phyloP scores from a whole-genome alignment of 805 yeast species.

The Lachancea quebecensis region DNA sequence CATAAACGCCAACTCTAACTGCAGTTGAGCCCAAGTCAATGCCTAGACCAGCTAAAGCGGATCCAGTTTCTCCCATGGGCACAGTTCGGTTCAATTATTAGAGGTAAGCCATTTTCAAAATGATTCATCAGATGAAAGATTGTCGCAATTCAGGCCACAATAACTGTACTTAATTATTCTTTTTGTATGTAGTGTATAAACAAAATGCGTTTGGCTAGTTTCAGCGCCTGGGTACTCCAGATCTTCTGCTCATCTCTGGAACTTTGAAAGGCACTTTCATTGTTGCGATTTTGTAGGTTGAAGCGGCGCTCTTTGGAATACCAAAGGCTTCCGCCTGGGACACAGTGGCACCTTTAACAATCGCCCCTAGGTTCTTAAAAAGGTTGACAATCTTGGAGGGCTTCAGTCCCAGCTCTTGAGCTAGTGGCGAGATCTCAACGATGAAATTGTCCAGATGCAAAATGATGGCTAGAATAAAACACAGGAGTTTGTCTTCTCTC shows the following conservation, averaged over 20 bases:
- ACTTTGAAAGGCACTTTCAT: constrained; percentile 83
- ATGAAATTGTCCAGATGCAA: constrained; percentile 71
- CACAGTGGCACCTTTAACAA: constrained; percentile 60
- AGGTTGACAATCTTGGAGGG: constrained; percentile 64
- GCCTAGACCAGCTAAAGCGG: constrained; percentile 30
- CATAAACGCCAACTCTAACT: constrained; percentile 36
- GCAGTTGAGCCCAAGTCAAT: constrained; percentile 48
- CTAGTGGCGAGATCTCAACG: constrained; percentile 72
- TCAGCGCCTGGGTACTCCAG: constrained; percentile 33
- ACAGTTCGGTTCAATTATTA: background rate
- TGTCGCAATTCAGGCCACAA: too few species aligned
- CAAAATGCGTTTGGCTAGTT: background rate
- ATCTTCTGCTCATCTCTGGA: constrained; percentile 74
- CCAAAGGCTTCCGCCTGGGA: constrained; percentile 72
- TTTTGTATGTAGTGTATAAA: too few species aligned
- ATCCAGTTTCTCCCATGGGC: background rate
- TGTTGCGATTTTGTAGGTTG: constrained; percentile 69
- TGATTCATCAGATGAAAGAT: too few species aligned
- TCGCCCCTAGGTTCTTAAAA: constrained; percentile 77
- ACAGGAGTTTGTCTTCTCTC: constrained; percentile 77
- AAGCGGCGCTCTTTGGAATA: constrained; percentile 51
- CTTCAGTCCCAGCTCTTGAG: constrained; percentile 76
- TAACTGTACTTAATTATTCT: too few species aligned
- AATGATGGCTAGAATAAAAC: constrained; percentile 65
- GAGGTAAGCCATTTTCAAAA: background rate